Evolutionary conservation across 805 yeast species (phyloP).

Genomic region (Starmerella ratchasimensis): DNA sequence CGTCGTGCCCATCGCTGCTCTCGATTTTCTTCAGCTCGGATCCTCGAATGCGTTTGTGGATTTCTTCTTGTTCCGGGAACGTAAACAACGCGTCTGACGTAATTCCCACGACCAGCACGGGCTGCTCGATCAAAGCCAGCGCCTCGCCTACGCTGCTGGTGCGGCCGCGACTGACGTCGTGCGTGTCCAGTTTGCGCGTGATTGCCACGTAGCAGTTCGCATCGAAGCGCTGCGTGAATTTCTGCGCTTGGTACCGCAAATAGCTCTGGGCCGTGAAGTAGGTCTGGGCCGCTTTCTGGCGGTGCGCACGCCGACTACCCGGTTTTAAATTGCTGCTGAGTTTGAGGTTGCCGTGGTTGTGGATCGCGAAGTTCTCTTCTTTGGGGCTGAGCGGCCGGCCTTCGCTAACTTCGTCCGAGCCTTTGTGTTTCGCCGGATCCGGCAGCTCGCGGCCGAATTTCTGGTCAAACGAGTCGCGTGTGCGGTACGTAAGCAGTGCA

Average conservation of each 20-base stretch:
- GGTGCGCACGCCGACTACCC: slow-evolving; percentile 13
- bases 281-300: slow-evolving; percentile 30
- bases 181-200: slow-evolving; percentile 87
- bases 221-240: slow-evolving; percentile 79
- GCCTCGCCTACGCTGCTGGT: slow-evolving; percentile 38
- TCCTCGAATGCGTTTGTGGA: slow-evolving; percentile 63
- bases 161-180: slow-evolving; percentile 77
- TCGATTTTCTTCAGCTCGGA: slow-evolving; percentile 55
- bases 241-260: slow-evolving; percentile 83
- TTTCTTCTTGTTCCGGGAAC: slow-evolving; percentile 72
- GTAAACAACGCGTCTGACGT: slow-evolving; percentile 89
- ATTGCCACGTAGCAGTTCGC: slow-evolving; percentile 94
- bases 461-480: slow-evolving; percentile 80
- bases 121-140: slow-evolving; percentile 48
- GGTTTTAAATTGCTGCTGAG: slow-evolving; percentile 9
- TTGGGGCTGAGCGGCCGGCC: slow-evolving; percentile 11
- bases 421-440: slow-evolving; percentile 31
- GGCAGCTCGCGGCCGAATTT: slow-evolving; percentile 81
- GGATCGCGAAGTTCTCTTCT: slow-evolving; percentile 71
- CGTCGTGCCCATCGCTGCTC: slow-evolving; percentile 97
- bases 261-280: slow-evolving; percentile 93
- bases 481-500: slow-evolving; percentile 82
- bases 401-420: slow-evolving; percentile 21
- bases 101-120: slow-evolving; percentile 77
- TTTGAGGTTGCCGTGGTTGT: slow-evolving; percentile 61